Evolutionary conservation across 2,329 filamentous ascomycete genomes (phyloP).

Genomic region (Fusarium pseudoanthophilum): DNA sequence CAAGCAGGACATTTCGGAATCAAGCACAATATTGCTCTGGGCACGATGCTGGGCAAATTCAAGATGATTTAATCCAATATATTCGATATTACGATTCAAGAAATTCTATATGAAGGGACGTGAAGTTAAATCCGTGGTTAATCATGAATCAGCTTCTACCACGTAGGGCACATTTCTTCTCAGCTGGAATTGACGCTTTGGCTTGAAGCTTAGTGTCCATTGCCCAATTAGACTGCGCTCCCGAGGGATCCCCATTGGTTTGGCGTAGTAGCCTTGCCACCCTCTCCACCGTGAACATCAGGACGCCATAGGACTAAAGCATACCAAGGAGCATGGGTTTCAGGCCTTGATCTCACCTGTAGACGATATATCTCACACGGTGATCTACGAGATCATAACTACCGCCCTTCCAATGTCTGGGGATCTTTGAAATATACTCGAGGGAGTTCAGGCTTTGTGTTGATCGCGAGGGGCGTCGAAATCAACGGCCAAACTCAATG

Average conservation of each 20-base stretch:
- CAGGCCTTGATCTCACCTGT: accelerated
- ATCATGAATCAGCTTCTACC: background rate
- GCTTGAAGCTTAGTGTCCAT: background rate
- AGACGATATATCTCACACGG: accelerated
- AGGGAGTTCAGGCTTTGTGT: accelerated
- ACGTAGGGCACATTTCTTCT: accelerated
- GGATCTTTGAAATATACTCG: accelerated
- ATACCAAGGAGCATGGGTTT: accelerated
- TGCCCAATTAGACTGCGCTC: accelerated
- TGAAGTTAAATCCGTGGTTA: background rate
- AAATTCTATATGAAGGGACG: accelerated
- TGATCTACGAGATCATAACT: background rate
- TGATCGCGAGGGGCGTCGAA: no score
- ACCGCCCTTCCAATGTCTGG: accelerated
- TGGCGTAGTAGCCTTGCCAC: no score
- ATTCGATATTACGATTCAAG: background rate
- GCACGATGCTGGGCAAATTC: accelerated
- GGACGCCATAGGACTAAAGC: background rate
- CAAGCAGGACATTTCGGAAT: background rate
- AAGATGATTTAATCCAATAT: background rate
- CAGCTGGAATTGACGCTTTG: accelerated
- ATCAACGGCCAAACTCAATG: background rate
- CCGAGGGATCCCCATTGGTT: accelerated
- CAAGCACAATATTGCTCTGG: no score
- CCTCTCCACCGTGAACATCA: background rate